Conservation (phyloP, 1,284 basidiomycete species). For the Earliella scabrosa region DNA sequence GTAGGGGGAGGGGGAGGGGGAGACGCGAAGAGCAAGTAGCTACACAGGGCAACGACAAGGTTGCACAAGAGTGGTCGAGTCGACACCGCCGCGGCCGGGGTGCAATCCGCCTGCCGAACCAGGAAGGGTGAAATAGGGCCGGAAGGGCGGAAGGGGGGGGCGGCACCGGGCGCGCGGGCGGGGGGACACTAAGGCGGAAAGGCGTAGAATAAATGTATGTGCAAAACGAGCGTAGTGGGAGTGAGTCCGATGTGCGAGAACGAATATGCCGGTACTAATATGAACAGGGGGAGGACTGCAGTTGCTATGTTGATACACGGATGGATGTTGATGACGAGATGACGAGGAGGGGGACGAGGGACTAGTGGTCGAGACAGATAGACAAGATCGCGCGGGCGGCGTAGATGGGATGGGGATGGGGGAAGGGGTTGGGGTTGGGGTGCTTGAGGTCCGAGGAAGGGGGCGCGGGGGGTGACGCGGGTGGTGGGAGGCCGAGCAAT, state of each 20-base stretch:
- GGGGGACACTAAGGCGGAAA: not conserved
- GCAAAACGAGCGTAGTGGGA: not conserved
- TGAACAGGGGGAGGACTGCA: not conserved
- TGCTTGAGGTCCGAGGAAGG: too few relatives aligned
- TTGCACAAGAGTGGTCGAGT: too few relatives aligned
- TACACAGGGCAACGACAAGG: too few relatives aligned
- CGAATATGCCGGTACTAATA: not conserved
- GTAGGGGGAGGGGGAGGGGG: too few relatives aligned
- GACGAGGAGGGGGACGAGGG: not conserved
- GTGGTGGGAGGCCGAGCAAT: not conserved
- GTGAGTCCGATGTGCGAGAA: not conserved
- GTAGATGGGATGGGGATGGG: not conserved
- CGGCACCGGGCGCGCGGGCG: not conserved
- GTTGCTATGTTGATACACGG: conserved; percentile 8
- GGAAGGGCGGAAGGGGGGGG: not conserved
- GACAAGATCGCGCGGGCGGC: not conserved
- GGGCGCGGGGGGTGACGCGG: not conserved
- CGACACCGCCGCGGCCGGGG: too few relatives aligned
- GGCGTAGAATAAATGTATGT: not conserved
- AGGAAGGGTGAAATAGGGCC: not conserved
- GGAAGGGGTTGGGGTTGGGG: not conserved
- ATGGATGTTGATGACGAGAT: not conserved
- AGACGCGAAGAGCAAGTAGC: too few relatives aligned
- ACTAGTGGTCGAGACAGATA: not conserved
- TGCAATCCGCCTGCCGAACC: not conserved